These are phyloP conservation scores for Bjerkandera adusta DNA, from an alignment of 1,284 basidiomycete genomes.

Conservation along the genomic window DNA sequence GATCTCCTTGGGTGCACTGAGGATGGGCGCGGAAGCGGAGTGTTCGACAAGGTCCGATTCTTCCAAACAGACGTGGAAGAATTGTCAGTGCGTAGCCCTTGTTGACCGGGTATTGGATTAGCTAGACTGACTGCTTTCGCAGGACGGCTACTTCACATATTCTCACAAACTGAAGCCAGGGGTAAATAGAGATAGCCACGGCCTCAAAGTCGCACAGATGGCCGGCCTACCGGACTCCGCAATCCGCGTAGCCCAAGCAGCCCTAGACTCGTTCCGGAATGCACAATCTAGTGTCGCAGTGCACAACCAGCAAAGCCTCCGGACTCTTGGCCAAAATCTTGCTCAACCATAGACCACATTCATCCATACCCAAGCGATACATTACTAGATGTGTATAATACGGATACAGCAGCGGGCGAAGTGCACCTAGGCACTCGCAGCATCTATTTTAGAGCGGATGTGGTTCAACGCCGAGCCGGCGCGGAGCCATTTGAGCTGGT, in stretches of 20 bases:
- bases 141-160: slow-evolving; percentile 80
- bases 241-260: slow-evolving; percentile 55
- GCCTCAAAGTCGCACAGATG: slow-evolving; percentile 86
- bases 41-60: slow-evolving; percentile 70
- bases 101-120: too few relatives aligned
- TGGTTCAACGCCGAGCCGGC: slow-evolving; percentile 88
- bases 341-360: slow-evolving; percentile 9
- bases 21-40: slow-evolving; percentile 37
- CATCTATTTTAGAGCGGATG: slow-evolving; percentile 65
- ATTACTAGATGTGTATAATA: too few relatives aligned
- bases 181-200: slow-evolving; percentile 90
- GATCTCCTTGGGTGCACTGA: slow-evolving; percentile 72
- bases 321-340: slow-evolving; percentile 29
- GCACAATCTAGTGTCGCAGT: slow-evolving; percentile 19
- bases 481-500: slow-evolving; percentile 86
- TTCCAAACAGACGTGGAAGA: slow-evolving; percentile 89
- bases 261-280: slow-evolving; percentile 40
- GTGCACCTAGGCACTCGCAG: too few relatives aligned
- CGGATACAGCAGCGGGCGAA: too few relatives aligned
- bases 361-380: too few relatives aligned
- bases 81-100: too few relatives aligned
- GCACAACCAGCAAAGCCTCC: slow-evolving; percentile 23
- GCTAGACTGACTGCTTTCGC: too few relatives aligned
- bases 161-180: slow-evolving; percentile 81
- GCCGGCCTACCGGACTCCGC: slow-evolving; percentile 80